phyloP scores from a whole-genome alignment of 495 filamentous ascomycete genomes.

The Neurospora sp. region DNA sequence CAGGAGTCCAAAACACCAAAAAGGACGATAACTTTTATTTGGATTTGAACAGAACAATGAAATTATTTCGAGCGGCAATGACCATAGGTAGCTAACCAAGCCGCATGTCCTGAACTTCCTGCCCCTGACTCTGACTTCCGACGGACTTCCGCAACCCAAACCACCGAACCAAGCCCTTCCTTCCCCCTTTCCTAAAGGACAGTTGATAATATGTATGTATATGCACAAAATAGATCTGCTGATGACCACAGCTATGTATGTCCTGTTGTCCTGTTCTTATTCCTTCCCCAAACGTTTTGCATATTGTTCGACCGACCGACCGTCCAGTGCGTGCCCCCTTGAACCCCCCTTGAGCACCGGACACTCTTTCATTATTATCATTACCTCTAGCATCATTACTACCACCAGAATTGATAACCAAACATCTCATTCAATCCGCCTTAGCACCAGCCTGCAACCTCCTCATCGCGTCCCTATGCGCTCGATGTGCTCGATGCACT shows the following conservation, averaged over 20 bases:
- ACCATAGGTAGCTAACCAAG: background rate
- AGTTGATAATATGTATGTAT: background rate
- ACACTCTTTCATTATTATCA: background rate
- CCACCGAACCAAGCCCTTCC: background rate
- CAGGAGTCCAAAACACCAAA: too few relatives aligned
- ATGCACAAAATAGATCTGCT: background rate
- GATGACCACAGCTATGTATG: background rate
- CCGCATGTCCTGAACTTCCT: background rate
- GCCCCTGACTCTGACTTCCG: background rate
- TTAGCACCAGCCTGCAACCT: constrained; percentile 61
- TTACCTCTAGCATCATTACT: background rate
- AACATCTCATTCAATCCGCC: constrained; percentile 34
- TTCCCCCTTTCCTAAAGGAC: background rate
- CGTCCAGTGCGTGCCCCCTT: background rate
- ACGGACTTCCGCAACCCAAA: background rate
- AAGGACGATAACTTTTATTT: too few relatives aligned
- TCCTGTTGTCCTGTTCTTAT: background rate
- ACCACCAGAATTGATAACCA: background rate
- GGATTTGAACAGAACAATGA: background rate
- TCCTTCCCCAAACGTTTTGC: background rate
- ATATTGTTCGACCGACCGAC: background rate
- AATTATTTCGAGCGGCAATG: background rate
- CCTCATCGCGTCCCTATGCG: constrained; percentile 73
- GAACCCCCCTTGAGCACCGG: background rate
- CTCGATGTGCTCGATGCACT: background rate